phyloP scores from a whole-genome alignment of 164 flowering plant genomes.

The Santalum album region DNA sequence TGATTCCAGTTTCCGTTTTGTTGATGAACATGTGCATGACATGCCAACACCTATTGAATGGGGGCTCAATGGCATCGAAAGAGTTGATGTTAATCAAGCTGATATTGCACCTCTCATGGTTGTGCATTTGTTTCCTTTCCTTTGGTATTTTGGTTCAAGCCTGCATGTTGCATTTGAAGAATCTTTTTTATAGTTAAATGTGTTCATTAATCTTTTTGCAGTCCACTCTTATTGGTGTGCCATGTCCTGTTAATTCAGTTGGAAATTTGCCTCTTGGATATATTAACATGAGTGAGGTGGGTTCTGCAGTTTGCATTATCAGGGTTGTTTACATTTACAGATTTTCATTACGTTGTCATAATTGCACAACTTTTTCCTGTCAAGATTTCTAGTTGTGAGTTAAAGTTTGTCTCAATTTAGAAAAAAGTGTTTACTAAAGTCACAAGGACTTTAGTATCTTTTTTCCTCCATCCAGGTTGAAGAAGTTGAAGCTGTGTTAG shows the following conservation, averaged over 20 bases:
- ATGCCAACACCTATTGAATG: constrained; percentile 79
- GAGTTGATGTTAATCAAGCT: constrained; percentile 97
- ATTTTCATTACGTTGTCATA: too few species aligned
- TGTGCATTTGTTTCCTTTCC: constrained; percentile 13
- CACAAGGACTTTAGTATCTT: background rate
- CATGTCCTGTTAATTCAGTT: constrained; percentile 89
- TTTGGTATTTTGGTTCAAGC: constrained; percentile 6
- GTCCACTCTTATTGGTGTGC: constrained; percentile 88
- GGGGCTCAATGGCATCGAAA: constrained; percentile 71
- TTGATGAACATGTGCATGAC: constrained; percentile 88
- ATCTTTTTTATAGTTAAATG: constrained; percentile 13
- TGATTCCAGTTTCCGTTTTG: constrained; percentile 51
- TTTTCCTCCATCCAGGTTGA: constrained; percentile 47
- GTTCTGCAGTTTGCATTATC: background rate
- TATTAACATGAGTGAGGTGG: constrained; percentile 58
- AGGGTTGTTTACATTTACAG: too few species aligned
- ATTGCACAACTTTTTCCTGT: background rate
- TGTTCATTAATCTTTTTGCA: constrained; percentile 29
- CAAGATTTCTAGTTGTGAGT: constrained; percentile 2
- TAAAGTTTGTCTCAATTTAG: constrained; percentile 1
- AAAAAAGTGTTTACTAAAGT: background rate
- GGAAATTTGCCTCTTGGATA: constrained; percentile 85
- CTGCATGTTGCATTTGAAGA: background rate
- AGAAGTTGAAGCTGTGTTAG: constrained; percentile 79
- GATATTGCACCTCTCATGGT: constrained; percentile 98